phyloP scores from a whole-genome alignment of 257 asterid species.

The Forsythia suspensa region DNA sequence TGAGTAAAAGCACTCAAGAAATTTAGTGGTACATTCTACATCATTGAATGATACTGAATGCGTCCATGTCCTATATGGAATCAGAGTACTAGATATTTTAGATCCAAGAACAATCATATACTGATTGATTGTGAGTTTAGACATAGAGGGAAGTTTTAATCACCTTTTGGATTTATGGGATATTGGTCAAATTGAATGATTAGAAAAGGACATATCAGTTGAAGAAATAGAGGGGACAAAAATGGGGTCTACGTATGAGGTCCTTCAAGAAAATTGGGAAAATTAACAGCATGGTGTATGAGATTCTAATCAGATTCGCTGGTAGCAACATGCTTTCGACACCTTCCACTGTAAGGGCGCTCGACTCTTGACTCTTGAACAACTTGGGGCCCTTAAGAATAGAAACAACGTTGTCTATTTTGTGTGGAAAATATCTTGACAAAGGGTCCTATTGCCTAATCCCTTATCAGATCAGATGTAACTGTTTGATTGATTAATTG shows the following conservation, averaged over 20 bases:
- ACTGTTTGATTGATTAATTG: neutral
- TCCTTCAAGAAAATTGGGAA: neutral
- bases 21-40: neutral
- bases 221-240: neutral
- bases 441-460: neutral
- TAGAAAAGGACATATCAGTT: neutral
- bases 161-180: neutral
- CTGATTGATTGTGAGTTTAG: neutral
- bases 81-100: neutral
- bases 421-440: neutral
- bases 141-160: neutral
- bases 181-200: neutral
- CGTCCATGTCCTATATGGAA: neutral
- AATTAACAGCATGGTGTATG: too few relatives aligned
- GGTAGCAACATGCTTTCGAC: neutral
- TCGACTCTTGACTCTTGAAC: neutral
- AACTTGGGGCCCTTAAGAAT: neutral
- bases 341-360: neutral
- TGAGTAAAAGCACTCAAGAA: neutral
- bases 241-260: neutral
- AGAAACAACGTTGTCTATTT: neutral
- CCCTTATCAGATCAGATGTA: neutral
- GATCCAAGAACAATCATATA: neutral
- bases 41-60: neutral
- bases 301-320: neutral